Percentiles rank a stretch among this genome's conserved stretches.
Evolutionary conservation across 352 stramenopile genomes (phyloP).

Genomic region (Globisporangium iwayamae): DNA sequence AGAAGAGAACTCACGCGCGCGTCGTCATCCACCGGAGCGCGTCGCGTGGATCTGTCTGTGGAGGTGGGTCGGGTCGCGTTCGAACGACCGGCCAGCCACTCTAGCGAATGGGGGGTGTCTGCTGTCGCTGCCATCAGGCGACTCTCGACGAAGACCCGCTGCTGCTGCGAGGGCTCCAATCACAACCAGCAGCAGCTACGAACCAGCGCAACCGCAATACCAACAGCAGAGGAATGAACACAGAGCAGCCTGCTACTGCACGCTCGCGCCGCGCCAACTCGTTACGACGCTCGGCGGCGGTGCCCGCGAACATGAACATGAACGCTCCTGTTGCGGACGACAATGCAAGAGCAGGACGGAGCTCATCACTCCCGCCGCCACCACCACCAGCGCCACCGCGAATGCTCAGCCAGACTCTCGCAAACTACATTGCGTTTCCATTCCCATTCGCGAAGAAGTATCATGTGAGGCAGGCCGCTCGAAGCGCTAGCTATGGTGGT

Average conservation of each 20-base stretch:
- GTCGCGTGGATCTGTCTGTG: not conserved
- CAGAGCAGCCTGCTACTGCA: not conserved
- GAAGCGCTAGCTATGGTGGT: slow-evolving; percentile 10
- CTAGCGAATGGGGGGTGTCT: slow-evolving; percentile 58
- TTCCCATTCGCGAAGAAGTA: slow-evolving; percentile 66
- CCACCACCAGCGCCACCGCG: slow-evolving; percentile 14
- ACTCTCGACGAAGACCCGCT: slow-evolving; percentile 56
- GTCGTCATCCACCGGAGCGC: not conserved
- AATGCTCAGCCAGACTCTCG: slow-evolving; percentile 50
- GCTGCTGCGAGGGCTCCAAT: not conserved
- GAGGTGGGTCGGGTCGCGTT: not conserved
- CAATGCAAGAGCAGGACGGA: not conserved
- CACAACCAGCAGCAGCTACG: not conserved
- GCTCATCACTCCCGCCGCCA: not conserved
- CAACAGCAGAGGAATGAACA: slow-evolving; percentile 10
- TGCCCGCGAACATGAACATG: slow-evolving; percentile 28
- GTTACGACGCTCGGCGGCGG: slow-evolving; percentile 11
- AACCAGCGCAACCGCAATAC: not conserved
- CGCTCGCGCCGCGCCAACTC: not conserved
- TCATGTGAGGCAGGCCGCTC: slow-evolving; percentile 11
- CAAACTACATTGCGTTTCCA: slow-evolving; percentile 75
- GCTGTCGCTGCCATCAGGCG: slow-evolving; percentile 64
- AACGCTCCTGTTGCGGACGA: slow-evolving; percentile 13
- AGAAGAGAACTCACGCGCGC: not conserved
- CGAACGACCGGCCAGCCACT: slow-evolving; percentile 3